Evolutionary conservation across 2,329 filamentous ascomycete genomes (phyloP).

Genomic region (Talaromyces sp.): DNA sequence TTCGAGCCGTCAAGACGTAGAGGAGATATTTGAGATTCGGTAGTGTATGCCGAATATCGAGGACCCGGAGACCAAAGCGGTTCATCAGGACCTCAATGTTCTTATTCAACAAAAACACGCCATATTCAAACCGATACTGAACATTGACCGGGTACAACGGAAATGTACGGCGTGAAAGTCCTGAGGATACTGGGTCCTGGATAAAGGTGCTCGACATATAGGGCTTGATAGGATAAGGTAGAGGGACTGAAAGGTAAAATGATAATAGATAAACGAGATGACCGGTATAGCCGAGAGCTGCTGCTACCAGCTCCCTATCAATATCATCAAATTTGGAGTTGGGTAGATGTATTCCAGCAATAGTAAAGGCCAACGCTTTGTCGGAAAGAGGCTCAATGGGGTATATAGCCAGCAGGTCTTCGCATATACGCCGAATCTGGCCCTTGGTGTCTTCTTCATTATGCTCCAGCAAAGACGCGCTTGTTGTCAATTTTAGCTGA

Average conservation of each 20-base stretch:
- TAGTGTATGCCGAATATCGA: constrained; percentile 87
- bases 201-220: constrained; percentile 73
- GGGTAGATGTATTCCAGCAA: constrained; percentile 72
- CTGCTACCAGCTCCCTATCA: constrained; percentile 67
- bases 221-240: constrained; percentile 75
- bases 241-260: constrained; percentile 72
- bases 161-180: constrained; percentile 63
- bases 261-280: constrained; percentile 73
- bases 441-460: constrained; percentile 66
- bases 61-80: constrained; percentile 68
- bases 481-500: constrained; percentile 56
- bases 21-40: constrained; percentile 92
- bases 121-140: constrained; percentile 92
- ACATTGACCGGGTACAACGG: constrained; percentile 74
- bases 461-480: constrained; percentile 53
- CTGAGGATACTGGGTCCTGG: constrained; percentile 65
- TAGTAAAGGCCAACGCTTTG: constrained; percentile 74
- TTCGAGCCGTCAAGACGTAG: constrained; percentile 82
- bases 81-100: constrained; percentile 72
- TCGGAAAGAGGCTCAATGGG: constrained; percentile 67
- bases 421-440: constrained; percentile 84
- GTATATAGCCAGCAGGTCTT: constrained; percentile 76
- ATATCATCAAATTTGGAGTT: constrained; percentile 73
- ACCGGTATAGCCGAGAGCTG: constrained; percentile 76
- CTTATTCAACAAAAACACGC: constrained; percentile 94